phyloP scores from a whole-genome alignment of 352 stramenopile genomes.

The Phytopythium mirpurense region DNA sequence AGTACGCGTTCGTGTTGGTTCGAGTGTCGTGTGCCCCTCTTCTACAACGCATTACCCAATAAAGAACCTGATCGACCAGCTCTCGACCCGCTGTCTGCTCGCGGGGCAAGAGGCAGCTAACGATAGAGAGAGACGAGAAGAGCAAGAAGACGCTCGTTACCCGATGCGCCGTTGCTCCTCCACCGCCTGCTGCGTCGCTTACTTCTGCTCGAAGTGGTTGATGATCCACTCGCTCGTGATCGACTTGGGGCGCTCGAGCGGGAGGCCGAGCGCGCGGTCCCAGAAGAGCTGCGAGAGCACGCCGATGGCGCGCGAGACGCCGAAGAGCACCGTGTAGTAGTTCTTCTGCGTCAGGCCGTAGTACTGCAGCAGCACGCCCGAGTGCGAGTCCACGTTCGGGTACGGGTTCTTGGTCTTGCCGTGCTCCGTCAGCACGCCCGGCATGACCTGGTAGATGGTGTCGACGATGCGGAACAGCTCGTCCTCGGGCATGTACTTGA shows the following conservation, averaged over 20 bases:
- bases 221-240: constrained; percentile 98
- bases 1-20: constrained; percentile 1
- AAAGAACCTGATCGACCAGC: constrained; percentile 15
- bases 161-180: constrained; percentile 6
- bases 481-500: constrained; percentile 99
- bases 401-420: constrained; percentile 99
- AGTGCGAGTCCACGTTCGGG: constrained; percentile 99
- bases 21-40: neutral
- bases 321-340: constrained; percentile 99
- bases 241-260: constrained; percentile 98
- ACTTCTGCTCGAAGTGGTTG: constrained; percentile 90
- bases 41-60: constrained; percentile 24
- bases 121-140: neutral
- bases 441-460: constrained; percentile 99
- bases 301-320: constrained; percentile 96
- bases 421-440: constrained; percentile 97
- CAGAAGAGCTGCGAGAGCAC: constrained; percentile 98
- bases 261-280: constrained; percentile 96
- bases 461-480: constrained; percentile 99
- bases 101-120: neutral
- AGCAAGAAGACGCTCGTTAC: neutral
- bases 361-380: constrained; percentile 97
- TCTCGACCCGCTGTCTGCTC: neutral
- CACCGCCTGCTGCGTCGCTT: constrained; percentile 15
- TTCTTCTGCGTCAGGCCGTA: constrained; percentile 99